Evolutionary conservation across 305 asterid genomes (phyloP).

Genomic region (Fraxinus sp.): DNA sequence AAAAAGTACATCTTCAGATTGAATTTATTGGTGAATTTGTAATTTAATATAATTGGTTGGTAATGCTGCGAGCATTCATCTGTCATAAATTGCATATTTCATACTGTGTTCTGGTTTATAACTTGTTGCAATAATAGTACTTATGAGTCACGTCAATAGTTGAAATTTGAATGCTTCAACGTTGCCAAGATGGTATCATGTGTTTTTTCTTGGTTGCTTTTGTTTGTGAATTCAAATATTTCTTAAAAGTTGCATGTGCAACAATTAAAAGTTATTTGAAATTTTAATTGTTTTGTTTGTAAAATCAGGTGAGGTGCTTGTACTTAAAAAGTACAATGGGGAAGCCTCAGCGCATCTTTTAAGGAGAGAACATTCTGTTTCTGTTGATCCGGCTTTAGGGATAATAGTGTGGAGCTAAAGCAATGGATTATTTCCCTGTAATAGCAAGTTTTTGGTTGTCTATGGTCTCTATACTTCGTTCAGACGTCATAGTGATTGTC

Average conservation of each 20-base stretch:
- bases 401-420: slow-evolving; percentile 17
- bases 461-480: not conserved
- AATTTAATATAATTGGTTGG: not conserved
- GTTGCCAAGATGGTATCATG: not conserved
- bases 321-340: slow-evolving; percentile 78
- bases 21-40: not conserved
- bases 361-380: slow-evolving; percentile 2
- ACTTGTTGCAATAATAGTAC: not conserved
- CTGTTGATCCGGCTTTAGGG: not conserved
- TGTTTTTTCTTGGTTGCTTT: not conserved
- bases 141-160: not conserved
- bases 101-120: not conserved
- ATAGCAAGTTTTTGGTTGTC: slow-evolving; percentile 25
- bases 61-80: not conserved
- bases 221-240: not conserved
- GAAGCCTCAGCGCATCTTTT: slow-evolving; percentile 58
- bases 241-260: not conserved
- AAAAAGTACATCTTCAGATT: not conserved
- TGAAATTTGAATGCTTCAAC: not conserved
- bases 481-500: not conserved
- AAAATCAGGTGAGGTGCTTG: slow-evolving; percentile 63
- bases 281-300: not conserved
- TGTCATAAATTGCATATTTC: not conserved
- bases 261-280: not conserved
- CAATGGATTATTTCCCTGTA: slow-evolving; percentile 17